Percentiles rank a stretch among this genome's conserved stretches.
phyloP scores from a whole-genome alignment of 768 basidiomycete genomes.

The Leccinum imitatum region DNA sequence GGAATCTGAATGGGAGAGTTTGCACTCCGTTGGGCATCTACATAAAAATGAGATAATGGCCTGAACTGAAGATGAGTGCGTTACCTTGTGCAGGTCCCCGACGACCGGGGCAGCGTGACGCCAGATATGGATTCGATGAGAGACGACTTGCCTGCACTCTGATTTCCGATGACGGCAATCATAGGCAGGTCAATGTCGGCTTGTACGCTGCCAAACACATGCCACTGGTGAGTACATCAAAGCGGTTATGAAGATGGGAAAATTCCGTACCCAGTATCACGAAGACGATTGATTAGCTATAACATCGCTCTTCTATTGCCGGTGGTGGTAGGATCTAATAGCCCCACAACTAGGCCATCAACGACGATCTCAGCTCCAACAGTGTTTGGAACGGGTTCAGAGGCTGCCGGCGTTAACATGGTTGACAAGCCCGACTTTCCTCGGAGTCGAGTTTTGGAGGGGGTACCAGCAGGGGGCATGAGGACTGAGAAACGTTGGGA shows the following conservation, averaged over 20 bases:
- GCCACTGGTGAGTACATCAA: neutral
- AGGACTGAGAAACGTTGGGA: neutral
- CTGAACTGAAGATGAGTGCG: neutral
- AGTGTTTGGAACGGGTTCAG: neutral
- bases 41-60: neutral
- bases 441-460: neutral
- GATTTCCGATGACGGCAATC: conserved; percentile 71
- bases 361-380: neutral
- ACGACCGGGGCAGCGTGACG: conserved; percentile 63
- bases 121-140: conserved; percentile 78
- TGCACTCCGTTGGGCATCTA: conserved; percentile 61
- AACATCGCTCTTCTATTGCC: conserved; percentile 49
- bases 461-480: neutral
- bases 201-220: conserved; percentile 47
- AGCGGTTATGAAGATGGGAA: neutral
- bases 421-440: neutral
- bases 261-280: conserved; percentile 54
- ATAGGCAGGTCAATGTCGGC: conserved; percentile 70
- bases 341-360: conserved; percentile 41
- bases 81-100: conserved; percentile 77
- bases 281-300: conserved; percentile 58
- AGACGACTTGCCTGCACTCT: conserved; percentile 76
- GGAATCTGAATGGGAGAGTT: conserved; percentile 44
- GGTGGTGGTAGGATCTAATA: conserved; percentile 47
- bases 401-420: neutral